Conservation (phyloP, 2,329 filamentous ascomycete genomes). For the Colletotrichum sp. region DNA sequence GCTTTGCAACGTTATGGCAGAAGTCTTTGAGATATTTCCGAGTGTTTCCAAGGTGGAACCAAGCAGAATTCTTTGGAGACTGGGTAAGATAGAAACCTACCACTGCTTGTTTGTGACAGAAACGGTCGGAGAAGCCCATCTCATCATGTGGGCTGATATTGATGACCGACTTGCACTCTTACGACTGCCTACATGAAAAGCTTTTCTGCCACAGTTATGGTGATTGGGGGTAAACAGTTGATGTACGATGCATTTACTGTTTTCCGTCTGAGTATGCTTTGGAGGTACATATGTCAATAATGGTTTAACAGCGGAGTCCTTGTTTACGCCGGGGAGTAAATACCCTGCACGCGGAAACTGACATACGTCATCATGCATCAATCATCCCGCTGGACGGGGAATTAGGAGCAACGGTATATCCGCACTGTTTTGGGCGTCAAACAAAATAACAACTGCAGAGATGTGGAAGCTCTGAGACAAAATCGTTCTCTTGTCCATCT, state of each 20-base stretch:
- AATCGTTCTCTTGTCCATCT: neutral
- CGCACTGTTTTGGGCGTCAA: neutral
- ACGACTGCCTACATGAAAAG: accelerated
- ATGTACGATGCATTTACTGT: neutral
- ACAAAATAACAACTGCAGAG: neutral
- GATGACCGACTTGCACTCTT: neutral
- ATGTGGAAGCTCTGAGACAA: neutral
- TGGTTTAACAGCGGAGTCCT: neutral
- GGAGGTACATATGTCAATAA: neutral
- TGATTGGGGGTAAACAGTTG: neutral
- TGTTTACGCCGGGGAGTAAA: neutral
- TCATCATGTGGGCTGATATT: neutral
- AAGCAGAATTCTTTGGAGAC: neutral
- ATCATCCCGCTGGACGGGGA: neutral
- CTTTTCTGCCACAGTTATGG: neutral
- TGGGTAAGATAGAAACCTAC: neutral
- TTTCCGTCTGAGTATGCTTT: neutral
- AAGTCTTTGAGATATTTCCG: neutral
- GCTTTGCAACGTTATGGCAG: neutral
- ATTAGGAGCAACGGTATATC: neutral
- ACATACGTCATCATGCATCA: neutral
- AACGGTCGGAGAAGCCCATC: neutral
- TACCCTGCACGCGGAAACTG: neutral
- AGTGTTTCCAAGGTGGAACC: neutral
- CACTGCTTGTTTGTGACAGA: neutral